Base-by-base conservation (phyloP, 208 protist genomes). In the Trypanosoma conorhini region DNA sequence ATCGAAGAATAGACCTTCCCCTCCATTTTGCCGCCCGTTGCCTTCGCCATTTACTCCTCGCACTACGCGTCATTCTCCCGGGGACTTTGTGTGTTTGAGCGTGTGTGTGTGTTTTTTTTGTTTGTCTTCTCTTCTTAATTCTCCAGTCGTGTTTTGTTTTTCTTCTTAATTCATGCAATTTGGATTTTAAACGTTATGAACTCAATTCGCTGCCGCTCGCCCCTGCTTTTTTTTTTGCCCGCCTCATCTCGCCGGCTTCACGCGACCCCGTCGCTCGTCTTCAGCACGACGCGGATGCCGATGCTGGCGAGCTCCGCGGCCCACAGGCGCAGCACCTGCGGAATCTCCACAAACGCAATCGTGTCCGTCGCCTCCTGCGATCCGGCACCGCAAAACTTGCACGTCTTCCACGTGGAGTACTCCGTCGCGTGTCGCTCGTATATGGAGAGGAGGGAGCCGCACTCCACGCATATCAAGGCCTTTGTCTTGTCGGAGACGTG, bases 401-500 rank as follows among this genome's bases (percentile, higher is more conserved):
- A 97, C 30, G 83, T 88, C 72, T 92, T 92, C 85, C 88, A 94
- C 50, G 89, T 97, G 13, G 79, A 67, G 74, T 91, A 89, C 74
- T 91, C 83, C 50, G 89, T 91, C 19, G 92, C 89, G 71, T 93
- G 85, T 9, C 85, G 81, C 80, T 97, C 92, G 69, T 91, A 93
- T 46, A 95, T 94, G 42, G 89, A 94, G 21, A 97, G 82, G 26
- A 97, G 66, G 8, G 85, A 83, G 38, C 89, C 89, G 61, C 89
- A 95, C 59, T 83, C 57, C 8, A 85, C 81, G 77, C 92, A 95
- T 28, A 95, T 83, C 55, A 91, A 94, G 8, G 88, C 89, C 62
- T 87, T 86, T 15, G 89, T 94, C 76, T 97, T 93, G 75, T 97
- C 93, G 0, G 91, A 96, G 31, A 94, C 89, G 70, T 93, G 87